Base-by-base conservation (phyloP, 2,329 filamentous ascomycete species). In the Helicocarpus griseus region DNA sequence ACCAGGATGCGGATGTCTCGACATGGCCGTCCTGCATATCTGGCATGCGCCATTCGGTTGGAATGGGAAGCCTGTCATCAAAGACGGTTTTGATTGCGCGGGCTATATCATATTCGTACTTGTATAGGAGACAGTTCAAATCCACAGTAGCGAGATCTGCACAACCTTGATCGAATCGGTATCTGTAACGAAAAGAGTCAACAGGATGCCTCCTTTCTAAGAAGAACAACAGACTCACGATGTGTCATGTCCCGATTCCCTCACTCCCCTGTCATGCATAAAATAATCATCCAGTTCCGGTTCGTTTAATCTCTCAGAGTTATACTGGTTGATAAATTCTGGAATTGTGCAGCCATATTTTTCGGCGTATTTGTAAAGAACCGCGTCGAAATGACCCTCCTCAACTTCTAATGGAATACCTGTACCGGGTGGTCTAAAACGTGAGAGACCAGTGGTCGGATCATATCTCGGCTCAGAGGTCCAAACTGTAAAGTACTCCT, bases 211-310 rank as follows among this genome's bases (percentile, higher is more conserved):
- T 14, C 13, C 8, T 8, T 5, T 26, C 3, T 19, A 5, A 38
- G 21, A 22, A 40, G 29, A 40, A 40, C 5, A 36, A 29, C 11
- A 14, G 17, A 46, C 49, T 44, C 24, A 51, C 49, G 85, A 85
- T 2, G 88, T 94, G 64, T 95, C 88, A 69, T 95, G 89, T 17
- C 88, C 88, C 22, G 87, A 93, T 69, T 95, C 88, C 57, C 88
- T 82, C 28, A 94, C 87, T 3, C 88, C 87, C 49, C 89, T 85
- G 64, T 95, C 88, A 65, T 95, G 88, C 63, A 90, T 71, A 68
- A 93, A 93, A 69, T 93, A 95, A 41, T 86, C 79, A 63, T 95
- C 89, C 11, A 95, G 75, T 57, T 89, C 85, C 1, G 87, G 87
- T 70, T 94, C 88, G 45, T 74, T 68, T 26, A 94, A 76, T 49